Conservation (phyloP, 1,139 yeast genomes). For the Taphrina flavorubra region DNA sequence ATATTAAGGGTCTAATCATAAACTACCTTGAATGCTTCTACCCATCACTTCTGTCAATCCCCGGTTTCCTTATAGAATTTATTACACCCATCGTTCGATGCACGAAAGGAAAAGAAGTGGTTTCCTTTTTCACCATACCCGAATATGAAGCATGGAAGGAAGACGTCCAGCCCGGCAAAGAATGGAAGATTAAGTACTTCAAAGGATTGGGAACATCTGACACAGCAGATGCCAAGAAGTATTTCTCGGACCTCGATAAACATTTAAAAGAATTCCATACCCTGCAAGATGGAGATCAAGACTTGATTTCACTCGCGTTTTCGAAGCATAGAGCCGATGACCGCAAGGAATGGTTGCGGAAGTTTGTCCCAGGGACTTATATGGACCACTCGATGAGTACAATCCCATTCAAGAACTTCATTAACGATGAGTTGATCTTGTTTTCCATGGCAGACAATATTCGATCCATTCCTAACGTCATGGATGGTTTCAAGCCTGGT, state of each 20-base stretch:
- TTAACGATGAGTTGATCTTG: constrained; percentile 90
- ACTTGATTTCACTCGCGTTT: constrained; percentile 88
- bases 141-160: constrained; percentile 95
- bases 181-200: constrained; percentile 94
- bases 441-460: constrained; percentile 97
- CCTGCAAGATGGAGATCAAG: constrained; percentile 77
- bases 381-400: constrained; percentile 77
- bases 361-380: constrained; percentile 87
- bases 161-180: constrained; percentile 71
- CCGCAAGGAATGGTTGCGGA: constrained; percentile 95
- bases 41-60: constrained; percentile 88
- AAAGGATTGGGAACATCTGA: constrained; percentile 98
- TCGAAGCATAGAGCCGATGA: constrained; percentile 96
- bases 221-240: constrained; percentile 80
- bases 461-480: constrained; percentile 89
- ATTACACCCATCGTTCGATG: constrained; percentile 97
- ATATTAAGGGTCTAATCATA: constrained; percentile 93
- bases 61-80: constrained; percentile 91
- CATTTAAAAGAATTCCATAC: constrained; percentile 88
- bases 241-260: constrained; percentile 81
- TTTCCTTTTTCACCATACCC: constrained; percentile 92
- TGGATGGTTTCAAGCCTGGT: constrained; percentile 97
- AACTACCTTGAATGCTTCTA: constrained; percentile 92
- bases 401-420: constrained; percentile 91
- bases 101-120: constrained; percentile 64